Evolutionary conservation across 805 yeast genomes (phyloP), one percentile per base, ranked within the genome.

Genomic region (Schizosaccharomyces cryophilus): DNA sequence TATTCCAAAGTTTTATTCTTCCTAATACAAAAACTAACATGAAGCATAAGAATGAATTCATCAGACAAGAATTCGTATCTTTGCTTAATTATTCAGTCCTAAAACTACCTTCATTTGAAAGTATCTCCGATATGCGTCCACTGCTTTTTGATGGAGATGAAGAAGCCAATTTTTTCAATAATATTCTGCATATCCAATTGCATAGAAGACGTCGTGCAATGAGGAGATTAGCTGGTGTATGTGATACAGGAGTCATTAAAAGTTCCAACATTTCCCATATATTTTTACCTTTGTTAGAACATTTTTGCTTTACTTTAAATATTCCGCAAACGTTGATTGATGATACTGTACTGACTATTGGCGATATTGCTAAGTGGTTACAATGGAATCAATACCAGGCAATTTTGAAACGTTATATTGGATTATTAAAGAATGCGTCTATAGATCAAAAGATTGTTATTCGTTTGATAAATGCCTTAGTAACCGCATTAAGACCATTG

Each of bases 131-230:
- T 65, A 76, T 89, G 88, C 77, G 78, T 62, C 74, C 78, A 0
- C 71, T 90, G 48, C 70, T 83, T 0, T 77, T 74, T 66, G 75
- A 78, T 60, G 83, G 82, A 54, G 94, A 87, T 66, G 90, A 83
- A 45, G 96, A 88, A 66, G 84, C 87, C 3, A 83, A 87, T 70
- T 85, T 87, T 68, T 87, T 87, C 71, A 69, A 73, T 54, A 87
- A 88, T 66, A 76, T 93, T 59, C 78, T 77, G 63, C 96, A 90
- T 69, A 81, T 90, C 45, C 98, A 90, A 72, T 66, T 84, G 9
- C 87, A 84, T 67, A 80, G 95, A 72, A 83, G 96, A 66, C 88
- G 85, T 69, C 78, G 88, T 66, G 95, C 97, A 0, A 76, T 90
- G 26, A 78, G 80, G 66, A 77, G 85, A 62, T 71, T 89, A 35